Base-by-base conservation (phyloP, 805 yeast genomes). In the Teunomyces atbi region DNA sequence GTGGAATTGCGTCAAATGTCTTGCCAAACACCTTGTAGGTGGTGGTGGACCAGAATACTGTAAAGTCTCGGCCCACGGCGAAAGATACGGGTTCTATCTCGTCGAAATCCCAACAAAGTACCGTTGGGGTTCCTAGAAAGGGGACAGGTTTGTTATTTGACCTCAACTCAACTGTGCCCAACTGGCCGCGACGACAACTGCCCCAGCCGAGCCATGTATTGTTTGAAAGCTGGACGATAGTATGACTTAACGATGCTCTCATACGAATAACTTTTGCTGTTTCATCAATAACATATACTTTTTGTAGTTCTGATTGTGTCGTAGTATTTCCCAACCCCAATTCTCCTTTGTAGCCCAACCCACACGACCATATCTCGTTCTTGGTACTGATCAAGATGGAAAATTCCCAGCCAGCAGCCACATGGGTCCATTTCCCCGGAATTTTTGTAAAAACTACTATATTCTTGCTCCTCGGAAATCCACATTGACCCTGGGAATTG, bases 401-500 rank as follows among this genome's bases (percentile, higher is more conserved):
- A 55, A 71, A 87, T 49, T 84, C 92, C 95, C 96, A 92, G 0
- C 97, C 96, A 35, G 92, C 84, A 3, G 82, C 70, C 1, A 80
- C 73, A 45, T 73, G 69, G 20, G 52, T 59, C 81, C 86, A 74
- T 0, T 49, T 34, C 0, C 58, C 66, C 1, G 46, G 46, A 16
- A 61, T 53, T 29, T 33, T 27, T 6, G 49, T 50, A 52, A 60
- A 71, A n/a, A 27, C 39, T 5, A 18, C 30, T 3, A 59, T 36
- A 23, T 27, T 41, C n/a, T 28, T 16, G 48, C n/a, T 15, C 13
- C 6, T 16, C 1, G 47, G 42, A 18, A 49, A 49, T 3, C 77
- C 82, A 53, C 81, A 75, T 60, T 86, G 90, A 1, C 86, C 83
- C 35, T 51, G 45, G 0, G 64, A 44, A 54, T 83, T 84, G 45